Evolutionary conservation across 805 yeast genomes (phyloP), one percentile per base, ranked within the genome.

Genomic region (Starmera pachycereana): DNA sequence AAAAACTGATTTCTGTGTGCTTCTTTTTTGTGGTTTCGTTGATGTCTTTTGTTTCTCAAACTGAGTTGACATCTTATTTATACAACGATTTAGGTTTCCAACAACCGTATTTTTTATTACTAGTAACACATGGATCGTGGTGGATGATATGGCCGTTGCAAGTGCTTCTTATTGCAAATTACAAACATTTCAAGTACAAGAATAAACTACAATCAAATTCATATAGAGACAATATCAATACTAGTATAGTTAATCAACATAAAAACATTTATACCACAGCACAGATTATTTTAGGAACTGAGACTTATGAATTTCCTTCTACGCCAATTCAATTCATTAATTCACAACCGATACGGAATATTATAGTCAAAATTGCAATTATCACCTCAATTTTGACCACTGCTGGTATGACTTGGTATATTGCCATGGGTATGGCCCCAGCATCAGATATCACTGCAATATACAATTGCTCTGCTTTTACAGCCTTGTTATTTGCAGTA

Each of bases 381-480:
- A 62, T 82, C 28, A 69, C 82, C 4, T 28, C 72, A 8, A 71
- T 86, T 7, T 64, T 86, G 44, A 83, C 83, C 14, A 44, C 76
- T 2, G 95, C 95, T 0, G 95, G 94, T 2, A 65, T 74, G 14
- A 75, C 95, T 2, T 86, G 96, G 96, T 87, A 85, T 55, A 71
- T 83, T 13, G 82, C 95, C 10, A 84, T 87, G 77, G 69, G 78
- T 28, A 61, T 83, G 53, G 78, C 95, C 1, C 81, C 88, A 27
- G 86, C 94, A 0, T 70, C 86, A 4, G 95, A 87, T 52, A 81
- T 87, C 31, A 87, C 95, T 3, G 96, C 96, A 4, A 86, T 86
- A 44, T 87, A 86, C 62, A 86, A 87, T 62, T 85, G 92, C 56
- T 80, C 90, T 12, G 94, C 95, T 0, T 87, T 87, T 57, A 81